A percentile compares a stretch with the other conserved stretches of the same genome.
Evolutionary conservation across 140 eudicot species (phyloP).

Genomic region (Anethum foeniculum): DNA sequence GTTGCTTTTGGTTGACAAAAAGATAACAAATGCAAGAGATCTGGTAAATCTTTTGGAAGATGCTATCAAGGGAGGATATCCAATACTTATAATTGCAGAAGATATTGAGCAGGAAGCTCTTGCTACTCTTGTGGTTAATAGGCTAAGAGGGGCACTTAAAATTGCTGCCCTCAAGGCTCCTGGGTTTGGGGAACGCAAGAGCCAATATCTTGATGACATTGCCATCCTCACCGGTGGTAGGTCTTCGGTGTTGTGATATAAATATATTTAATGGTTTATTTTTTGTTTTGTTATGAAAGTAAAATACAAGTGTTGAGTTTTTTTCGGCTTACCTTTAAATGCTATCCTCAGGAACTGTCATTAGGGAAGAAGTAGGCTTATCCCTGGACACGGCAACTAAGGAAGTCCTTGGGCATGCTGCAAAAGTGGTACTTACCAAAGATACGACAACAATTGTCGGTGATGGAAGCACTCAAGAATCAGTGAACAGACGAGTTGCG

Average conservation of each 20-base stretch:
- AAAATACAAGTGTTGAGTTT: neutral
- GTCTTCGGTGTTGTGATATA: conserved; percentile 1
- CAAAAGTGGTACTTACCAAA: conserved; percentile 59
- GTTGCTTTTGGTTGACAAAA: conserved; percentile 75
- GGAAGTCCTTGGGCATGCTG: conserved; percentile 73
- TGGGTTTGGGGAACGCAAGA: conserved; percentile 64
- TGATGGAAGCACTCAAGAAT: conserved; percentile 75
- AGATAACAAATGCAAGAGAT: conserved; percentile 69
- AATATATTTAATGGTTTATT: neutral
- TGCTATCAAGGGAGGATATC: conserved; percentile 53
- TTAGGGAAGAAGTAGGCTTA: conserved; percentile 69
- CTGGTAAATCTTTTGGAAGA: conserved; percentile 59
- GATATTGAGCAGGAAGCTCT: conserved; percentile 79
- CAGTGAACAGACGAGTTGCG: conserved; percentile 47
- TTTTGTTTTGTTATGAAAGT: neutral
- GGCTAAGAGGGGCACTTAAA: conserved; percentile 58
- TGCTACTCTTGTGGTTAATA: conserved; percentile 75
- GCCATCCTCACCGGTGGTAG: conserved; percentile 63
- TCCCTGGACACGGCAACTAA: conserved; percentile 47
- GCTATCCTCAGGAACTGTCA: conserved; percentile 42
- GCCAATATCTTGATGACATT: conserved; percentile 74
- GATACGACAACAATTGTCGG: conserved; percentile 77
- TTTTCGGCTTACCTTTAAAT: neutral
- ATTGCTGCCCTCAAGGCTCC: conserved; percentile 78
- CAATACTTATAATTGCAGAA: conserved; percentile 54